These are phyloP conservation scores for Platismatia glauca DNA, from an alignment of 495 filamentous ascomycete species.

Conservation along the genomic window DNA sequence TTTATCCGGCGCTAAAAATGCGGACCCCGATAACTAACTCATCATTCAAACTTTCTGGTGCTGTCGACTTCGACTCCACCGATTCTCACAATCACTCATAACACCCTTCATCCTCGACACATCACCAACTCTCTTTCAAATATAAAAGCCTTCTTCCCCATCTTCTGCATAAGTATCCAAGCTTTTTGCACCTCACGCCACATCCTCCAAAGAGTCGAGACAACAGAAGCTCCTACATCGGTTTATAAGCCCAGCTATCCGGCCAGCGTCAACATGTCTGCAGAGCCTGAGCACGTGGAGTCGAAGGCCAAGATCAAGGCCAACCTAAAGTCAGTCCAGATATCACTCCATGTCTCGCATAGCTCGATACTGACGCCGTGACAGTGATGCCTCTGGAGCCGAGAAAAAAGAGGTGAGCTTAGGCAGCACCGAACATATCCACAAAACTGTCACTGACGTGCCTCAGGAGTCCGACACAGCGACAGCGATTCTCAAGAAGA, in stretches of 20 bases:
- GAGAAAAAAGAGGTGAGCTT: constrained; percentile 71
- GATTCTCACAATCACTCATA: not conserved
- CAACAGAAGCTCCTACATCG: not conserved
- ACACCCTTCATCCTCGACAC: not conserved
- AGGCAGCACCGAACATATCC: constrained; percentile 11
- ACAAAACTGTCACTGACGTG: constrained; percentile 28
- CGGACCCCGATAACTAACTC: constrained; percentile 2
- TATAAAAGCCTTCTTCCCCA: not conserved
- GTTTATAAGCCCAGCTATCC: not conserved
- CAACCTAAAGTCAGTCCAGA: constrained; percentile 67
- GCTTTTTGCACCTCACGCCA: not conserved
- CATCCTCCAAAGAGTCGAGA: not conserved
- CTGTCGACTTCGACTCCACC: not conserved
- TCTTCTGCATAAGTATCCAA: not conserved
- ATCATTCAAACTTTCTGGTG: constrained; percentile 9
- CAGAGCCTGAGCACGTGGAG: constrained; percentile 61
- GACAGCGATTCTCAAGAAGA: constrained; percentile 99
- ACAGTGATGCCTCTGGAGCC: constrained; percentile 79
- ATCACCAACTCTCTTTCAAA: not conserved
- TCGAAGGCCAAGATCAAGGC: constrained; percentile 89
- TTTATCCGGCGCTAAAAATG: constrained; percentile 7
- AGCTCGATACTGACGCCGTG: constrained; percentile 19
- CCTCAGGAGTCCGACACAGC: constrained; percentile 76
- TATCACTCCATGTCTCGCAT: not conserved
- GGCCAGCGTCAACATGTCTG: constrained; percentile 43